A percentile compares a stretch with the other conserved stretches of the same genome.
These are phyloP conservation scores for Zhuliangozyma parablackwelliae DNA, from an alignment of 1,139 yeast species.

Conservation along the genomic window DNA sequence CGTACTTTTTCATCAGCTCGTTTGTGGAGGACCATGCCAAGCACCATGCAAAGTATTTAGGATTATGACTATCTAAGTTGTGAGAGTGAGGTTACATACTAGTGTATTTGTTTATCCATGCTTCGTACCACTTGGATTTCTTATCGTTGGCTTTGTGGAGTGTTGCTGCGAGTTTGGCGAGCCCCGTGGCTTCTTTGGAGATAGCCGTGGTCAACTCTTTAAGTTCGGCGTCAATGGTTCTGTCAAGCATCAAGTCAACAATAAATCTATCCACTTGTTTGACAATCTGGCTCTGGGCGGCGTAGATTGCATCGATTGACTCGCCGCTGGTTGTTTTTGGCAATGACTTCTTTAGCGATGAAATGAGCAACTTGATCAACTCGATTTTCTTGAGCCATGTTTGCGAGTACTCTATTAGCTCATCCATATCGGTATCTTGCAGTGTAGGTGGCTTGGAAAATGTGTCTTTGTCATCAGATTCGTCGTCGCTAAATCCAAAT, in stretches of 20 bases:
- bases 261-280: conserved; percentile 42
- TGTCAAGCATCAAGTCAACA: conserved; percentile 45
- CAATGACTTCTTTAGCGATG: conserved; percentile 53
- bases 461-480: conserved; percentile 23
- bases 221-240: conserved; percentile 28
- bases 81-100: conserved; percentile 10
- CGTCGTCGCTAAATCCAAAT: conserved; percentile 32
- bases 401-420: conserved; percentile 37
- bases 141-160: conserved; percentile 37
- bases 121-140: conserved; percentile 47
- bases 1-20: conserved; percentile 78
- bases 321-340: conserved; percentile 36
- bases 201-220: conserved; percentile 22
- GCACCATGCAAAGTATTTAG: conserved; percentile 80
- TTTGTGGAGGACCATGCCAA: conserved; percentile 82
- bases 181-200: conserved; percentile 21
- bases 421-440: conserved; percentile 18
- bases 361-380: conserved; percentile 48
- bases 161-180: conserved; percentile 31
- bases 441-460: conserved; percentile 11
- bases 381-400: conserved; percentile 52
- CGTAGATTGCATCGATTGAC: conserved; percentile 32
- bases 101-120: conserved; percentile 44
- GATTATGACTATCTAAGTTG: conserved; percentile 31
- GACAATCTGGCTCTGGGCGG: conserved; percentile 27